Base-by-base conservation (phyloP, 164 flowering plant genomes). In the Berberis vulgaris region DNA sequence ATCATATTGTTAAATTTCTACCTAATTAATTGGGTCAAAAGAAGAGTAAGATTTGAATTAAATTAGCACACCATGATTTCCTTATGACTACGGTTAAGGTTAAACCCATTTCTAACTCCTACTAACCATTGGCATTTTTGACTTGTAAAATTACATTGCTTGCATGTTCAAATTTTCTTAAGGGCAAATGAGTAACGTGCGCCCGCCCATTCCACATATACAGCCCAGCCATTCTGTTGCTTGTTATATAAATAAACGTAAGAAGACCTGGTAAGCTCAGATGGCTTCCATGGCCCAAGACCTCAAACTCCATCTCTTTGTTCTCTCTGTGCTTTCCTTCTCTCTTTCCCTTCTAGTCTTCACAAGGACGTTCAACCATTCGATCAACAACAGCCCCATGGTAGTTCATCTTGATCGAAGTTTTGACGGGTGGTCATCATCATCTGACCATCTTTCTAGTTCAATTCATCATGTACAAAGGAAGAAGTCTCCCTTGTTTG, bases 241-340 rank as follows among this genome's bases (percentile, higher is more conserved):
- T 8, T 46, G 6, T 5, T 8, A 46, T 46, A 46, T 46, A 46
- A 46, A 8, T 7, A 50, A 50, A 50, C 54, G 6, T 8, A 4
- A 8, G 11, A 4, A 50, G 54, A 52, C 11, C 11, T 52, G 54
- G 11, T 12, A 52, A 52, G 54, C 4, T 52, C 54, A 52, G n/a
- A 52, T 52, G 54, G 54, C 60, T 57, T 6, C 43, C 12, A 41
- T 26, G 60, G 12, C 43, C 45, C 40, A 5, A 49, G 26, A 2
- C 45, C 6, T 67, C 2, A 72, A 59, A 41, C 53, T 68, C 8
- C 70, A 61, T 49, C 61, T 66, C 69, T 59, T 65, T 45, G 6
- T 44, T 10, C 9, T 63, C 49, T 68, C 60, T 43, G 57, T 70
- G 73, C 46, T 71, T 38, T 65, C 50, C 41, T 43, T 77, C 6